Conservation (phyloP, 2,329 filamentous ascomycete species). For the Colletotrichum plurivorum region DNA sequence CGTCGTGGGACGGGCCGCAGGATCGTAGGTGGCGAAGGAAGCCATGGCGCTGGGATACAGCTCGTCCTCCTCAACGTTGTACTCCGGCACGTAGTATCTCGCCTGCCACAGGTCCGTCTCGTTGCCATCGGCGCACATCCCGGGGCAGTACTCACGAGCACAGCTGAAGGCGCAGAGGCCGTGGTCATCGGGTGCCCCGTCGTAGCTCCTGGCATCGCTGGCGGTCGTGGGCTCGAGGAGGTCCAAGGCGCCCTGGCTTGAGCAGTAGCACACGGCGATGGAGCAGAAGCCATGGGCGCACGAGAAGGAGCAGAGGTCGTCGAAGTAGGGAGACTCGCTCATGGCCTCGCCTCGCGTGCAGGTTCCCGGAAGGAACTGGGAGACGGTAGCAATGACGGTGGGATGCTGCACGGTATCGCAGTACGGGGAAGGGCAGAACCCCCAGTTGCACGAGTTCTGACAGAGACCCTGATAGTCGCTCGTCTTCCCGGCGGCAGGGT, state of each 20-base stretch:
- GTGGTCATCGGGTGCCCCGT: not conserved
- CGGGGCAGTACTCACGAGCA: not conserved
- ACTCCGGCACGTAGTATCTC: not conserved
- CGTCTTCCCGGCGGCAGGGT: not conserved
- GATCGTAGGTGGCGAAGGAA: not conserved
- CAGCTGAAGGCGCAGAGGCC: not conserved
- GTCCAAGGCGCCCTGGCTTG: not conserved
- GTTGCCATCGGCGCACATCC: not conserved
- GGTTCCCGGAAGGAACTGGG: not conserved
- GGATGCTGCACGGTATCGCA: not conserved
- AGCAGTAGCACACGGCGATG: not conserved
- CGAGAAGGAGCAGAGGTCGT: not conserved
- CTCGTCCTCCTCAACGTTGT: not conserved
- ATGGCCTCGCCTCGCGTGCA: not conserved
- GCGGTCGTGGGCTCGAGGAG: not conserved
- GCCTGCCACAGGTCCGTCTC: not conserved
- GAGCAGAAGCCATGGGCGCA: not conserved
- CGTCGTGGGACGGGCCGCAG: not conserved
- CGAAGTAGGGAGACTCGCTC: not conserved
- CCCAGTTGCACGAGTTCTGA: not conserved
- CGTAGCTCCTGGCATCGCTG: not conserved
- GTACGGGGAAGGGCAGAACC: not conserved
- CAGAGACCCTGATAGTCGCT: not conserved
- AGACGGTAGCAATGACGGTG: not conserved
- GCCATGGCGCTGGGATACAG: not conserved